phyloP scores from a whole-genome alignment of 2,329 filamentous ascomycete genomes.

The Paracoccidioides lutzii region DNA sequence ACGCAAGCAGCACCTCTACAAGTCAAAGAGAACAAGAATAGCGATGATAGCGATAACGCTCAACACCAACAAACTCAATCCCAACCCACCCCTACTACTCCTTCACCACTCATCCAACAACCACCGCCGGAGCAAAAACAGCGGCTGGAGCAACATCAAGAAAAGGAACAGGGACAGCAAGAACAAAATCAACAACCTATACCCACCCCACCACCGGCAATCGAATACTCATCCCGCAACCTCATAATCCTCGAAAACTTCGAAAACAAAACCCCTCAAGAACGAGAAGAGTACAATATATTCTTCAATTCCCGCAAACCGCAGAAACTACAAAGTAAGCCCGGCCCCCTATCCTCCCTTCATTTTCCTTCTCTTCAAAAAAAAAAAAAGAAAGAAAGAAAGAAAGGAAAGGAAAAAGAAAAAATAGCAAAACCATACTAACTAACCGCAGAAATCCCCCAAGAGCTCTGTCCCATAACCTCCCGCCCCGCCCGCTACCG shows the following conservation, averaged over 20 bases:
- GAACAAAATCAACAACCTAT: not conserved
- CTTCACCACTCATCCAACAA: not conserved
- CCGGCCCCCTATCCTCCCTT: not conserved
- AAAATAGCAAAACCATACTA: not conserved
- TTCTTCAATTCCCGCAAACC: constrained; percentile 43
- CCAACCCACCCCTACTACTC: no score
- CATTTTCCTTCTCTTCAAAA: not conserved
- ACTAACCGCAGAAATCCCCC: constrained; percentile 26
- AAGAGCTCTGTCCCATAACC: constrained; percentile 65
- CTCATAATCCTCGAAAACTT: constrained; percentile 48
- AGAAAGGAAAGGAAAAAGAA: not conserved
- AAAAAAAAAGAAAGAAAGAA: not conserved
- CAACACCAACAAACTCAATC: not conserved
- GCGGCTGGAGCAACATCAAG: not conserved
- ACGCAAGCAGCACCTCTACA: not conserved
- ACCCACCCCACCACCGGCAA: constrained; percentile 2
- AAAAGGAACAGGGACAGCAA: not conserved
- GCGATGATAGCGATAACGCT: no score
- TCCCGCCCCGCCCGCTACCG: constrained; percentile 67
- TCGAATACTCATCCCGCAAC: constrained; percentile 28
- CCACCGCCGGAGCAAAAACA: not conserved
- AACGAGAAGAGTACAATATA: constrained; percentile 40
- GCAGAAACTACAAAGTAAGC: constrained; percentile 36
- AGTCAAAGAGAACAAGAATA: not conserved
- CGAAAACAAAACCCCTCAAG: constrained; percentile 42